These are phyloP conservation scores for Metarhizium guizhouense DNA, from an alignment of 2,329 filamentous ascomycete species.

Conservation along the genomic window DNA sequence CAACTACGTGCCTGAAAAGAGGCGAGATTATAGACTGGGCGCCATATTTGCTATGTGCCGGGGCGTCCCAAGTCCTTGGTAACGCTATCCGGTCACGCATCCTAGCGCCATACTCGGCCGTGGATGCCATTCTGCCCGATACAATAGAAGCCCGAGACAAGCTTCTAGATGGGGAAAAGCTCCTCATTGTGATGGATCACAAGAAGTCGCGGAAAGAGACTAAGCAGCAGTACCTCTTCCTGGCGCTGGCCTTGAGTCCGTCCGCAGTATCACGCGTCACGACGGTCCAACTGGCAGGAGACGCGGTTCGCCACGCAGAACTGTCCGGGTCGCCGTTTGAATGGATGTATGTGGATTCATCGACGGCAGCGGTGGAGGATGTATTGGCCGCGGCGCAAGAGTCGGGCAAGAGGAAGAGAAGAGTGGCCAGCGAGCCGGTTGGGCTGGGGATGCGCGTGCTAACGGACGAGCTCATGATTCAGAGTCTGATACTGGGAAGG, in stretches of 20 bases:
- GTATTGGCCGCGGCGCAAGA: conserved; percentile 29
- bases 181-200: conserved; percentile 59
- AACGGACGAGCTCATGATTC: conserved; percentile 79
- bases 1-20: conserved; percentile 59
- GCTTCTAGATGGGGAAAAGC: conserved; percentile 53
- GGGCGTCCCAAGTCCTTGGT: conserved; percentile 66
- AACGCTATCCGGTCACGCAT: conserved; percentile 69
- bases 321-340: conserved; percentile 46
- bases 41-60: conserved; percentile 77
- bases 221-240: conserved; percentile 67
- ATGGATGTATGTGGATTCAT: conserved; percentile 72
- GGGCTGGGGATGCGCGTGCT: conserved; percentile 56
- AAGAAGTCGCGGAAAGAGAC: conserved; percentile 52
- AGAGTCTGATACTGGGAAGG: conserved; percentile 82
- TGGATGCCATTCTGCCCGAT: conserved; percentile 43
- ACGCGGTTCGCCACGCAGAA: conserved; percentile 43
- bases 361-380: conserved; percentile 42
- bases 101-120: conserved; percentile 51
- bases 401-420: conserved; percentile 31
- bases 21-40: conserved; percentile 61
- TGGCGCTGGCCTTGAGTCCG: conserved; percentile 71
- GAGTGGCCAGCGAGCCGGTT: conserved; percentile 19
- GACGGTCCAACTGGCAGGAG: conserved; percentile 56
- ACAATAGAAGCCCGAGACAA: conserved; percentile 52
- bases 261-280: conserved; percentile 52